phyloP scores from a whole-genome alignment of 805 yeast species.

The Saturnispora dispora region DNA sequence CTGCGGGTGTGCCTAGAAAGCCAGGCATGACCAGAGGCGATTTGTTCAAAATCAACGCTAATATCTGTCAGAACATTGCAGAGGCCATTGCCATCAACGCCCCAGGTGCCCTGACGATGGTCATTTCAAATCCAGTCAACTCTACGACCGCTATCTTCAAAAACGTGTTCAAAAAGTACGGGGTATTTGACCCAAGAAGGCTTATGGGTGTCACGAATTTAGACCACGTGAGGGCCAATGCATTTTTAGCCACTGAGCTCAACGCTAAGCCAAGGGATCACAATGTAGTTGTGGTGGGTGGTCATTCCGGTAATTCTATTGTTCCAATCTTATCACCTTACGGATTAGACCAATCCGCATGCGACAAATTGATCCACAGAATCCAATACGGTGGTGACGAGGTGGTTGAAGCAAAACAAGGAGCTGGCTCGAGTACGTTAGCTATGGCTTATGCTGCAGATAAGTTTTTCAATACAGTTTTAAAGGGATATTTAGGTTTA shows the following conservation, averaged over 20 bases:
- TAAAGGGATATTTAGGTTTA: constrained; percentile 23
- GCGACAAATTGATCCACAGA: constrained; percentile 64
- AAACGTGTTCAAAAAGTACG: constrained; percentile 60
- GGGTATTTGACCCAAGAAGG: constrained; percentile 60
- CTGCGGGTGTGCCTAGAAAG: constrained; percentile 57
- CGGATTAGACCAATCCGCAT: constrained; percentile 6
- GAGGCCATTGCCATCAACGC: constrained; percentile 63
- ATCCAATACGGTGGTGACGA: constrained; percentile 96
- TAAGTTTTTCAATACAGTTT: constrained; percentile 52
- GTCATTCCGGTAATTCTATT: constrained; percentile 92
- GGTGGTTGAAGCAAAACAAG: constrained; percentile 88
- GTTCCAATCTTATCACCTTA: constrained; percentile 65
- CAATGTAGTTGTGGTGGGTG: constrained; percentile 76
- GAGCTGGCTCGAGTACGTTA: constrained; percentile 88
- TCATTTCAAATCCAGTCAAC: constrained; percentile 91
- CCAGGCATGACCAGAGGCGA: constrained; percentile 62
- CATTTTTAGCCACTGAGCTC: constrained; percentile 48
- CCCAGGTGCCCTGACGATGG: constrained; percentile 67
- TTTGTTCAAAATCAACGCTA: constrained; percentile 50
- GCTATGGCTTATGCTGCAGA: constrained; percentile 94
- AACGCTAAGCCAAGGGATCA: constrained; percentile 39
- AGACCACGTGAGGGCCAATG: constrained; percentile 81
- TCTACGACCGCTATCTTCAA: constrained; percentile 87
- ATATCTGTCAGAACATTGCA: constrained; percentile 66
- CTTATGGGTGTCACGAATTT: constrained; percentile 85